These are phyloP conservation scores for Boletus coccyginus DNA, from an alignment of 768 basidiomycete genomes.

Conservation along the genomic window DNA sequence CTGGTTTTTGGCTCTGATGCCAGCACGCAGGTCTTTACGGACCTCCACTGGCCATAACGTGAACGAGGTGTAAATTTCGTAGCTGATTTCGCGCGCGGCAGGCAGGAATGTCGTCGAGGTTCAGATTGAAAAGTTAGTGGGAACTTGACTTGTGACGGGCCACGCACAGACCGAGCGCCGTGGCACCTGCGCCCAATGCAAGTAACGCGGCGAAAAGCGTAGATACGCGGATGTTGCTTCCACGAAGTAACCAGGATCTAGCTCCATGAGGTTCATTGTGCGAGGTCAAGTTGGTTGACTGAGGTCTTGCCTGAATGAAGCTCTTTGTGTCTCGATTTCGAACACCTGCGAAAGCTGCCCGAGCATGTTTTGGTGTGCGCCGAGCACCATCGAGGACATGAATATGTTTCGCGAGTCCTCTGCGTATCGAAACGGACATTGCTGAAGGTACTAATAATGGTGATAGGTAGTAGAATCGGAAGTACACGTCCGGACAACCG, in stretches of 20 bases:
- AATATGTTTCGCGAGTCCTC: background rate
- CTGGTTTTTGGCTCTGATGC: constrained; percentile 59
- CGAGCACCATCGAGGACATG: background rate
- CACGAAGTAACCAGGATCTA: constrained; percentile 7
- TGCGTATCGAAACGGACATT: constrained; percentile 7
- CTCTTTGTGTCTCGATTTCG: background rate
- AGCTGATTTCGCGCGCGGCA: constrained; percentile 32
- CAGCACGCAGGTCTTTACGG: constrained; percentile 61
- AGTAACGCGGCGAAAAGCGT: constrained; percentile 40
- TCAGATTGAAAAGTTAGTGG: background rate
- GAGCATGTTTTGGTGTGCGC: background rate
- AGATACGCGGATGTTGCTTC: constrained; percentile 32
- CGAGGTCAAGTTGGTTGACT: constrained; percentile 13
- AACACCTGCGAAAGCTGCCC: background rate
- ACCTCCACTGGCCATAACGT: constrained; percentile 68
- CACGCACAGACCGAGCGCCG: constrained; percentile 44
- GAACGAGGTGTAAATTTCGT: constrained; percentile 53
- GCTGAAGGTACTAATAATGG: background rate
- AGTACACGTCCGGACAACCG: background rate
- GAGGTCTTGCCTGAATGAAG: constrained; percentile 1
- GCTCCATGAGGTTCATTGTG: background rate
- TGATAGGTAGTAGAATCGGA: background rate
- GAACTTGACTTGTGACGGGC: background rate
- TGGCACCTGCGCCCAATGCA: constrained; percentile 37
- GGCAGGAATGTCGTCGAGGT: background rate